These are phyloP conservation scores for Neoascochyta sp. DNA, from an alignment of 2,329 filamentous ascomycete genomes.

Conservation along the genomic window DNA sequence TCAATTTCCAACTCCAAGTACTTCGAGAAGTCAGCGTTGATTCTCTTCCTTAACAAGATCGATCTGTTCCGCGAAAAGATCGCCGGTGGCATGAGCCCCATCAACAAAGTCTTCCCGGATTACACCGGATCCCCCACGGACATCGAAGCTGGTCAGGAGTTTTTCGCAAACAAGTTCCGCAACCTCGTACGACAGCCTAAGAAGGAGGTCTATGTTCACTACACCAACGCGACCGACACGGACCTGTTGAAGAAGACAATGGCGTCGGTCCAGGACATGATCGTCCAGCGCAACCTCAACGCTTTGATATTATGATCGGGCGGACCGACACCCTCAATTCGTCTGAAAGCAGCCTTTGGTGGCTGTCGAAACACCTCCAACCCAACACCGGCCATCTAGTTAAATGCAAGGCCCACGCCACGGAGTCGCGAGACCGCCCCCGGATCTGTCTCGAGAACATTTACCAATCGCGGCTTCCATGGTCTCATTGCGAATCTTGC, in stretches of 20 bases:
- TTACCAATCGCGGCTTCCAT: too few relatives aligned
- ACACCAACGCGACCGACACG: conserved; percentile 52
- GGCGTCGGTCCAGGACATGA: conserved; percentile 53
- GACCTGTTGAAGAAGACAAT: conserved; percentile 56
- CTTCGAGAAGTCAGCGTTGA: conserved; percentile 50
- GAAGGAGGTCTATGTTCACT: conserved; percentile 52
- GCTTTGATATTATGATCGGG: conserved; percentile 43
- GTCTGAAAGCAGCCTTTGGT: too few relatives aligned
- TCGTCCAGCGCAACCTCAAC: conserved; percentile 52
- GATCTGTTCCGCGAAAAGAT: conserved; percentile 52
- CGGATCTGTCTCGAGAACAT: too few relatives aligned
- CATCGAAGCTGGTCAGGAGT: conserved; percentile 48
- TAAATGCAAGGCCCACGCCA: too few relatives aligned
- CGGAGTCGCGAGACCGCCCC: too few relatives aligned
- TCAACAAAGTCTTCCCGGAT: conserved; percentile 50
- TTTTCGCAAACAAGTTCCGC: conserved; percentile 51
- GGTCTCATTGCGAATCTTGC: too few relatives aligned
- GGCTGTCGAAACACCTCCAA: too few relatives aligned
- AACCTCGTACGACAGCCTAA: conserved; percentile 49
- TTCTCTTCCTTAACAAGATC: conserved; percentile 54
- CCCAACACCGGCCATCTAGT: too few relatives aligned
- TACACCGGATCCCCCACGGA: conserved; percentile 45
- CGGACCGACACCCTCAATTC: too few relatives aligned
- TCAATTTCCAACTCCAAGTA: conserved; percentile 52
- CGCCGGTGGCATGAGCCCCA: conserved; percentile 44